Conservation (phyloP, 169 alveolate genomes). For the Cryptosporidium canis region DNA sequence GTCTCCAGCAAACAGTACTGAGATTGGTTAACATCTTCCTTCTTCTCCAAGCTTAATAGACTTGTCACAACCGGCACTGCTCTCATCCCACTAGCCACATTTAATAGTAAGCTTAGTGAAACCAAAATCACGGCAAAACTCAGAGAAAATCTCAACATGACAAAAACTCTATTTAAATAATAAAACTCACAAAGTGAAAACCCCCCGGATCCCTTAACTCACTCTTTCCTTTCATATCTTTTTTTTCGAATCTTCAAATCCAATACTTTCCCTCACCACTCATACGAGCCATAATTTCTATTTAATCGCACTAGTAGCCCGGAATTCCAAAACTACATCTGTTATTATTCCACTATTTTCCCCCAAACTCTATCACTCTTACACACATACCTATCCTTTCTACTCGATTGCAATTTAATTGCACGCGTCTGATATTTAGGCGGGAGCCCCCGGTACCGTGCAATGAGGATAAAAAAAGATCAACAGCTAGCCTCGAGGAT, state of each 20-base stretch:
- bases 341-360: not conserved
- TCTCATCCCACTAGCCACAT: not conserved
- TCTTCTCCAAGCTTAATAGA: not conserved
- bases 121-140: not conserved
- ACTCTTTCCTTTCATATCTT: not conserved
- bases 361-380: not conserved
- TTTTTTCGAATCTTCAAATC: not conserved
- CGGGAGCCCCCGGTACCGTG: not conserved
- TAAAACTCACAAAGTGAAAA: not conserved
- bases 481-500: too few relatives aligned
- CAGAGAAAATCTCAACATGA: not conserved
- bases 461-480: too few relatives aligned
- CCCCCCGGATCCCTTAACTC: not conserved
- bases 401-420: not conserved
- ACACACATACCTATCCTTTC: not conserved
- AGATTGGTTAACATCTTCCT: not conserved
- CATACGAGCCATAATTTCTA: not conserved
- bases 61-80: not conserved
- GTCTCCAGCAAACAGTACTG: constrained; percentile 5
- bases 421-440: not conserved
- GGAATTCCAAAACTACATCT: not conserved
- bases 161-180: not conserved
- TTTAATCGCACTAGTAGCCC: not conserved
- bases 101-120: not conserved
- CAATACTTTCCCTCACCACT: not conserved